Percentiles rank a stretch among this genome's conserved stretches.
Evolutionary conservation across 2,329 filamentous ascomycete species (phyloP).

Genomic region (Thelonectria discophora): DNA sequence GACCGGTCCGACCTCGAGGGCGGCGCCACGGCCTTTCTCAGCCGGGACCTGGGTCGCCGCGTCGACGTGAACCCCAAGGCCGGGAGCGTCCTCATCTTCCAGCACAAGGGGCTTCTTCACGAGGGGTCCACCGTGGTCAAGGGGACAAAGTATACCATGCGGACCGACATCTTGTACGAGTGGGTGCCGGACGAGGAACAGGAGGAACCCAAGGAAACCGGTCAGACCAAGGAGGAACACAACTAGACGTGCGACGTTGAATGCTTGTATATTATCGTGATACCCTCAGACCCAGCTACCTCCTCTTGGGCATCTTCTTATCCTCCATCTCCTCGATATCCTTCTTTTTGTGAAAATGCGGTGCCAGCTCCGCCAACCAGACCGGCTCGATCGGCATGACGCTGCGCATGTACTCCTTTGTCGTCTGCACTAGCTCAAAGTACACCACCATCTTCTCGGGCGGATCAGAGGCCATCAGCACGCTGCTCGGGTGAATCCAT

Average conservation of each 20-base stretch:
- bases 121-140: slow-evolving; percentile 61
- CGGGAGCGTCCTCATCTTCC: slow-evolving; percentile 68
- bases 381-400: slow-evolving; percentile 84
- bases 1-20: slow-evolving; percentile 51
- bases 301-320: slow-evolving; percentile 64
- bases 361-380: slow-evolving; percentile 90
- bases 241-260: no score
- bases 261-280: neutral
- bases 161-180: slow-evolving; percentile 64
- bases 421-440: slow-evolving; percentile 82
- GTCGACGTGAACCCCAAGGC: slow-evolving; percentile 65
- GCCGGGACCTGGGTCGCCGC: slow-evolving; percentile 51
- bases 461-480: slow-evolving; percentile 80
- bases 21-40: slow-evolving; percentile 65
- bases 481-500: slow-evolving; percentile 89
- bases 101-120: slow-evolving; percentile 62
- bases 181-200: slow-evolving; percentile 35
- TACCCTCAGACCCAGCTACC: slow-evolving; percentile 28
- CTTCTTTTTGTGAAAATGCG: slow-evolving; percentile 93
- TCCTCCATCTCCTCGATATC: slow-evolving; percentile 86
- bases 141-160: slow-evolving; percentile 65
- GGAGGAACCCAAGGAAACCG: slow-evolving; percentile 9
- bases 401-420: slow-evolving; percentile 91
- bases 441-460: slow-evolving; percentile 85
- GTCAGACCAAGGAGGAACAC: neutral